A percentile compares a stretch with the other conserved stretches of the same genome.
These are phyloP conservation scores for Syncephalastrum monosporum DNA, from an alignment of 371 early-diverging fungal species.

Conservation along the genomic window DNA sequence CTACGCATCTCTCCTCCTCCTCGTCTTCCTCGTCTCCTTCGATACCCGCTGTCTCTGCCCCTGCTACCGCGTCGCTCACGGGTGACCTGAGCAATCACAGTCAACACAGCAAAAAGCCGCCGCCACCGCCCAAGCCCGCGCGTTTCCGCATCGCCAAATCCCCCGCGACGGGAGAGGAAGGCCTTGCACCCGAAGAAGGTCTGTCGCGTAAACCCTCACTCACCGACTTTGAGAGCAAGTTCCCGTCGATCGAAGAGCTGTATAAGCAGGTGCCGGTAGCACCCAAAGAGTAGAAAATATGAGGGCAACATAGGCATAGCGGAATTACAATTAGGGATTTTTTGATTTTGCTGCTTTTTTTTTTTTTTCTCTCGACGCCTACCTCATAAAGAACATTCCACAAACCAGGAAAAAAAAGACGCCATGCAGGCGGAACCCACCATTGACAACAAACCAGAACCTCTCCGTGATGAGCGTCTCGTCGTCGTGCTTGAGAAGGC, in stretches of 20 bases:
- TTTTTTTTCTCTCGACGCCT: background rate
- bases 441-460: background rate
- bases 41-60: background rate
- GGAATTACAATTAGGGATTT: no score
- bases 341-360: background rate
- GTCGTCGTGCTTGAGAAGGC: slow-evolving; percentile 93
- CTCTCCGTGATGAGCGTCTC: slow-evolving; percentile 49
- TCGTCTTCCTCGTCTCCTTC: background rate
- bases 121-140: slow-evolving; percentile 48
- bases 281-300: background rate
- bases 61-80: slow-evolving; percentile 8
- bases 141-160: slow-evolving; percentile 30
- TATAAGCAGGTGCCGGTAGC: slow-evolving; percentile 16
- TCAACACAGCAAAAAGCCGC: slow-evolving; percentile 13
- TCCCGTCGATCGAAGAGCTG: slow-evolving; percentile 37
- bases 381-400: background rate
- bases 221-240: slow-evolving; percentile 41
- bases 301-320: no score
- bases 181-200: slow-evolving; percentile 3
- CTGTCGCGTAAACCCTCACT: slow-evolving; percentile 16
- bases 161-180: background rate
- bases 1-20: background rate
- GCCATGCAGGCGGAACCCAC: background rate
- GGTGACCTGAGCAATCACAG: no score
- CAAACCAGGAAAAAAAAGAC: background rate